A percentile compares a stretch with the other conserved stretches of the same genome.
Conservation (phyloP, 805 yeast species). For the Lipomyces spencermartinsiae region DNA sequence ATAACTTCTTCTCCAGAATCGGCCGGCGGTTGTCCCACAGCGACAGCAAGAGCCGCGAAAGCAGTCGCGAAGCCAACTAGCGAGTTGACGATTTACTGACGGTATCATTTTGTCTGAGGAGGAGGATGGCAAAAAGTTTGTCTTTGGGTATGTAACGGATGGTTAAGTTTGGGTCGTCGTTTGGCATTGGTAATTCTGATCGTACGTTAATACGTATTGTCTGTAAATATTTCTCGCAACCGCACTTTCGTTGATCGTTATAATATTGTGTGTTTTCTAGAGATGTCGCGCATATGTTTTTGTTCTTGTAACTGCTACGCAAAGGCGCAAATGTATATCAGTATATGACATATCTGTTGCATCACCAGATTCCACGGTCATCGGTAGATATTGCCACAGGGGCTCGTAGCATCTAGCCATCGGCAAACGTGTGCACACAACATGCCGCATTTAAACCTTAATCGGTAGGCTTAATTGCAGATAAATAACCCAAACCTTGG, state of each 20-base stretch:
- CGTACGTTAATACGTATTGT: no score
- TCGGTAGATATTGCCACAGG: no score
- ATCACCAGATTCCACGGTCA: no score
- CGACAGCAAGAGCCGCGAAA: constrained; percentile 14
- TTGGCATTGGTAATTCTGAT: no score
- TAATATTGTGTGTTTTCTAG: no score
- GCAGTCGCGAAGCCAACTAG: constrained; percentile 7
- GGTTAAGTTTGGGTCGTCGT: no score
- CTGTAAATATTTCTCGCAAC: not conserved
- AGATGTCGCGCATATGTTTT: not conserved
- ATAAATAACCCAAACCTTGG: not conserved
- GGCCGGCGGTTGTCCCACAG: constrained; percentile 19
- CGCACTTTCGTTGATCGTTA: not conserved
- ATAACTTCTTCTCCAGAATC: constrained; percentile 23
- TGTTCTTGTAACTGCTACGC: no score
- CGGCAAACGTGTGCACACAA: not conserved
- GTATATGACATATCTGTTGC: no score
- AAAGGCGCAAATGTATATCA: no score
- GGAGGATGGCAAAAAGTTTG: not conserved
- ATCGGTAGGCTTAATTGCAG: not conserved
- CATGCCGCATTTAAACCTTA: not conserved
- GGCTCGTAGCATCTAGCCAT: no score
- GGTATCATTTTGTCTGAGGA: not conserved
- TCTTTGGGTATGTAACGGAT: not conserved
- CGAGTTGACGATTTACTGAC: not conserved